Evolutionary conservation across 2,329 filamentous ascomycete species (phyloP).

Genomic region (Penicillium psychrosexuale): DNA sequence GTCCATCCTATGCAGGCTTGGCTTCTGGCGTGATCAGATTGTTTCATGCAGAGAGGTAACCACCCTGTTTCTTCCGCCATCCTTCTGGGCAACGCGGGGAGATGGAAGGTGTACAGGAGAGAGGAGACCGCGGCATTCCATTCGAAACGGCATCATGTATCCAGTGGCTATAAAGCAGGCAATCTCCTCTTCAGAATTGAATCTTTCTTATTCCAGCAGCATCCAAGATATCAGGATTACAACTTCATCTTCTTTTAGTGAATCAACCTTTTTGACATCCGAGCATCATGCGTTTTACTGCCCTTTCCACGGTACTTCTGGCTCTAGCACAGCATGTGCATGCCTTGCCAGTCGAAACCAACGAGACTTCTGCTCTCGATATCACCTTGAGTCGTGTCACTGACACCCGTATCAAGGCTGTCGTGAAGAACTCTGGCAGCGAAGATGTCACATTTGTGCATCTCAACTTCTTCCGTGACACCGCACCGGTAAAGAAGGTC

Average conservation of each 20-base stretch:
- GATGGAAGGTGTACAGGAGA: not conserved
- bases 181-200: not conserved
- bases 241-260: not conserved
- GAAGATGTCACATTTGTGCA: slow-evolving; percentile 36
- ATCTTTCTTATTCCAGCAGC: not conserved
- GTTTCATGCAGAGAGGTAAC: slow-evolving; percentile 8
- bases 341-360: slow-evolving; percentile 20
- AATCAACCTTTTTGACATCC: not conserved
- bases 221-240: not conserved
- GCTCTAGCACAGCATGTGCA: slow-evolving; percentile 19
- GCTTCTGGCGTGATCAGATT: not conserved
- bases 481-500: slow-evolving; percentile 37
- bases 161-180: not conserved
- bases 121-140: not conserved
- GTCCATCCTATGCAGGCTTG: not conserved
- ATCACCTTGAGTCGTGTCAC: slow-evolving; percentile 32
- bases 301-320: slow-evolving; percentile 22
- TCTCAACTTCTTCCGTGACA: slow-evolving; percentile 38
- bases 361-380: slow-evolving; percentile 23
- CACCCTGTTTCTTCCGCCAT: slow-evolving; percentile 14
- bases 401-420: slow-evolving; percentile 36
- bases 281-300: slow-evolving; percentile 22
- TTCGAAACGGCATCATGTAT: not conserved
- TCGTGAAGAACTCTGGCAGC: slow-evolving; percentile 35
- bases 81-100: not conserved